A percentile compares a stretch with the other conserved stretches of the same genome.
Conservation (phyloP, 1,139 yeast genomes). For the Pneumocystis murina region DNA sequence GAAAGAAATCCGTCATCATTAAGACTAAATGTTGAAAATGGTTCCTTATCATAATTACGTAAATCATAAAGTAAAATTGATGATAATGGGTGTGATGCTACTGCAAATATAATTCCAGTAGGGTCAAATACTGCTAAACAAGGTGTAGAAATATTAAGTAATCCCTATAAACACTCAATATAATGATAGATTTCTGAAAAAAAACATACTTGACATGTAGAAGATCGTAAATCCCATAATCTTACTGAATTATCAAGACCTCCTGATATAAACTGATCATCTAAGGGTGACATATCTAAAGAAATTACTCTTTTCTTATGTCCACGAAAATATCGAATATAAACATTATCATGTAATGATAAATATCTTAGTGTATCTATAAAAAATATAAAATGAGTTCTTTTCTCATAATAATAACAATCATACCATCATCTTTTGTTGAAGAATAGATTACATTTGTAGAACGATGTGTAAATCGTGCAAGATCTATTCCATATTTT, state of each 20-base stretch:
- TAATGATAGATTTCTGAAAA: constrained; percentile 1
- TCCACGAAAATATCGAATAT: constrained; percentile 72
- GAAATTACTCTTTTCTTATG: constrained; percentile 63
- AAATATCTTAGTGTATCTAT: constrained; percentile 39
- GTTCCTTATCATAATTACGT: constrained; percentile 42
- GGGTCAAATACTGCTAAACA: constrained; percentile 62
- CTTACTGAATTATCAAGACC: constrained; percentile 68
- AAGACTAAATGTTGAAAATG: constrained; percentile 29
- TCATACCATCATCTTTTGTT: constrained; percentile 58
- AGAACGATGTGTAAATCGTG: constrained; percentile 66
- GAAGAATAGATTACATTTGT: constrained; percentile 71
- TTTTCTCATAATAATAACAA: neutral
- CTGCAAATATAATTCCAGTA: constrained; percentile 64
- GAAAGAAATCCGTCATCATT: constrained; percentile 11
- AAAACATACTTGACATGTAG: constrained; percentile 17
- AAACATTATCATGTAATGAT: constrained; percentile 63
- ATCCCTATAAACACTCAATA: constrained; percentile 31
- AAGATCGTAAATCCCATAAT: constrained; percentile 66
- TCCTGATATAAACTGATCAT: constrained; percentile 53
- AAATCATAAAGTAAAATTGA: constrained; percentile 47
- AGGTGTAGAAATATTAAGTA: constrained; percentile 43
- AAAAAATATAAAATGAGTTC: neutral
- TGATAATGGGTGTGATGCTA: constrained; percentile 38
- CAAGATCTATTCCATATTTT: constrained; percentile 83
- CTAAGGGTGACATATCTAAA: constrained; percentile 59